These are phyloP conservation scores for Staphylotrichum tortipilum DNA, from an alignment of 495 filamentous ascomycete genomes.

Conservation along the genomic window DNA sequence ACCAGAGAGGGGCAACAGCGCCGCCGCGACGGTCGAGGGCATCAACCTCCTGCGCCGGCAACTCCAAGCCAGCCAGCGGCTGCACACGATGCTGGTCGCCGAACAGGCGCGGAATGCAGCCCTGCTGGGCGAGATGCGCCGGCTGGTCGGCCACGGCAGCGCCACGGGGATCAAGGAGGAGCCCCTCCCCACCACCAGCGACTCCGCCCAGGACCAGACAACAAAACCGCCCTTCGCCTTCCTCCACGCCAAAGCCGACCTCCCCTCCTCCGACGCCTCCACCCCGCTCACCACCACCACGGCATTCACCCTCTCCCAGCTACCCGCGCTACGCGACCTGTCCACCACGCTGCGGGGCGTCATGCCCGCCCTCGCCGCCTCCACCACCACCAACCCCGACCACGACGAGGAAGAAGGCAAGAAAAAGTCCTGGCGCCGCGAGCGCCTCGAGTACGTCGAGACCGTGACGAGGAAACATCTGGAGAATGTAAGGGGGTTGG, in stretches of 20 bases:
- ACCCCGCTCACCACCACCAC: constrained; percentile 63
- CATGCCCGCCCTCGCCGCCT: constrained; percentile 41
- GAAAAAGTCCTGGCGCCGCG: constrained; percentile 44
- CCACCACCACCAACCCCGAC: constrained; percentile 11
- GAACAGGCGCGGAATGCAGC: constrained; percentile 70
- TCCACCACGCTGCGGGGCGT: constrained; percentile 55
- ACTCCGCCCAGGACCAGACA: not conserved
- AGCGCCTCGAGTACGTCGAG: constrained; percentile 71
- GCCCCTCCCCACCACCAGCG: constrained; percentile 4
- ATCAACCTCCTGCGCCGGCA: constrained; percentile 63
- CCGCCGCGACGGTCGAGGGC: constrained; percentile 5
- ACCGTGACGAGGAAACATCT: constrained; percentile 51
- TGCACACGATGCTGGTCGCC: constrained; percentile 63
- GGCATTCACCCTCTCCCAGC: constrained; percentile 70
- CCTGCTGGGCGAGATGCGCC: constrained; percentile 56
- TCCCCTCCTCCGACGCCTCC: constrained; percentile 33
- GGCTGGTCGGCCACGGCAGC: constrained; percentile 45
- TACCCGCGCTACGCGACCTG: constrained; percentile 64
- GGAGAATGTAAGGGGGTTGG: constrained; percentile 45
- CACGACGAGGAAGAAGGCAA: constrained; percentile 23
- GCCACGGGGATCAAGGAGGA: not conserved
- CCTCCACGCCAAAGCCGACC: constrained; percentile 35
- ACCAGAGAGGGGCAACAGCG: not conserved
- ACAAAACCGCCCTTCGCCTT: constrained; percentile 39
- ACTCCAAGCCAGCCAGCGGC: constrained; percentile 69